These are phyloP conservation scores for Ettlia oleoabundans DNA, from an alignment of 139 green algal genomes.

Conservation along the genomic window DNA sequence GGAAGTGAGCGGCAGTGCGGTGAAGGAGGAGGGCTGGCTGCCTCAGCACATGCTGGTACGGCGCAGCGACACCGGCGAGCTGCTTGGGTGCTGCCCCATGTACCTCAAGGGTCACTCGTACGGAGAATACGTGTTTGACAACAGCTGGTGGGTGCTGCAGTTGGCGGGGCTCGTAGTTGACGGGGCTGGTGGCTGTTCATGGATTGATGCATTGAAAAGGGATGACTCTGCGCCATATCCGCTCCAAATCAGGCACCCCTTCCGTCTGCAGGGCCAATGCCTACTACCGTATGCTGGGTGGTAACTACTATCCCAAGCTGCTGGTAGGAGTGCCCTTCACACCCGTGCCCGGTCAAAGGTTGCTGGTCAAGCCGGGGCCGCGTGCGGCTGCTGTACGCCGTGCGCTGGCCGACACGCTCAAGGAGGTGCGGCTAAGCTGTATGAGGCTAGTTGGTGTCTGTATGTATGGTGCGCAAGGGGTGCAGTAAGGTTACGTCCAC, in stretches of 20 bases:
- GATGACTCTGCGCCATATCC: no score
- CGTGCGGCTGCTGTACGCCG: conserved; percentile 40
- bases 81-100: conserved; percentile 69
- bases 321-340: conserved; percentile 93
- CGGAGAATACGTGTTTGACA: conserved; percentile 93
- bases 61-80: conserved; percentile 28
- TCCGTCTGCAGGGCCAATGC: no score
- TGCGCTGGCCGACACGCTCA: conserved; percentile 54
- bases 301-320: conserved; percentile 92
- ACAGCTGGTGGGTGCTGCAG: no score
- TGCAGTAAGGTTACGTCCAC: not conserved
- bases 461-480: no score
- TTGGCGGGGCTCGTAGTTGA: no score
- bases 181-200: no score
- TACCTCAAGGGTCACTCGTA: conserved; percentile 76
- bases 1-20: conserved; percentile 67
- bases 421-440: conserved; percentile 18
- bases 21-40: conserved; percentile 71
- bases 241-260: no score
- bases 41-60: conserved; percentile 73
- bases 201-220: no score
- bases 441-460: not conserved
- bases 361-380: conserved; percentile 55
- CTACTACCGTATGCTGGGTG: conserved; percentile 35
- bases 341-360: conserved; percentile 74